These are phyloP conservation scores for Lindgomyces ingoldianus DNA, from an alignment of 495 filamentous ascomycete genomes.

Conservation along the genomic window DNA sequence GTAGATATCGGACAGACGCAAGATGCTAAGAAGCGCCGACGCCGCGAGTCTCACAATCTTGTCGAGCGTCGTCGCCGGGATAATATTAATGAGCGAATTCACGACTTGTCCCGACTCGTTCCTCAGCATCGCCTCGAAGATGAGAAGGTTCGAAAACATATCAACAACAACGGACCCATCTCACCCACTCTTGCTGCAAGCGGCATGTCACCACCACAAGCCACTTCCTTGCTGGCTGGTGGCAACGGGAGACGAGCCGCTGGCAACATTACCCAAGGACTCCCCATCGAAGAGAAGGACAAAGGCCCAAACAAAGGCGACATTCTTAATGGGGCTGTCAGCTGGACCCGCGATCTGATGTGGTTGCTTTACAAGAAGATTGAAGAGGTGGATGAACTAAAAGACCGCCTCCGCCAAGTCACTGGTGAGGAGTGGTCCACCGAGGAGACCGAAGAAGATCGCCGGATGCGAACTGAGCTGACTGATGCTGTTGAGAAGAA, in stretches of 20 bases:
- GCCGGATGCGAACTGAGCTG: slow-evolving; percentile 90
- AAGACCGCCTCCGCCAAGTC: slow-evolving; percentile 66
- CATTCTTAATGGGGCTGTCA: slow-evolving; percentile 93
- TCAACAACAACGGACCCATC: slow-evolving; percentile 84
- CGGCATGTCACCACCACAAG: slow-evolving; percentile 65
- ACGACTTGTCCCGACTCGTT: slow-evolving; percentile 91
- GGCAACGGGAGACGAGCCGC: slow-evolving; percentile 79
- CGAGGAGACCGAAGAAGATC: slow-evolving; percentile 86
- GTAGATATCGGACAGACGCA: slow-evolving; percentile 67
- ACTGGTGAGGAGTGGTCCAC: slow-evolving; percentile 73
- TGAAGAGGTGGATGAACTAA: slow-evolving; percentile 82
- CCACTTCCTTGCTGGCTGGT: slow-evolving; percentile 87
- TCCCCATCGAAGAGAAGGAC: slow-evolving; percentile 94
- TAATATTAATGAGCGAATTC: slow-evolving; percentile 98
- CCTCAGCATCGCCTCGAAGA: slow-evolving; percentile 92
- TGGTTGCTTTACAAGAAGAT: slow-evolving; percentile 87
- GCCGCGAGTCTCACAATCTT: slow-evolving; percentile 92
- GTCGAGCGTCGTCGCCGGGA: slow-evolving; percentile 93
- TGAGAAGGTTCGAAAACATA: slow-evolving; percentile 92
- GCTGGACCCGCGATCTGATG: slow-evolving; percentile 97
- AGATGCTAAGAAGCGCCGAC: slow-evolving; percentile 86
- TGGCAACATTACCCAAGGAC: slow-evolving; percentile 85
- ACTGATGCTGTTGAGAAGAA: slow-evolving; percentile 80
- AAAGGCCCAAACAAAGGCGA: slow-evolving; percentile 99
- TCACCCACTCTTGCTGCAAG: slow-evolving; percentile 73